phyloP scores from a whole-genome alignment of 2,329 filamentous ascomycete genomes.

The Cladophialophora yegresii region DNA sequence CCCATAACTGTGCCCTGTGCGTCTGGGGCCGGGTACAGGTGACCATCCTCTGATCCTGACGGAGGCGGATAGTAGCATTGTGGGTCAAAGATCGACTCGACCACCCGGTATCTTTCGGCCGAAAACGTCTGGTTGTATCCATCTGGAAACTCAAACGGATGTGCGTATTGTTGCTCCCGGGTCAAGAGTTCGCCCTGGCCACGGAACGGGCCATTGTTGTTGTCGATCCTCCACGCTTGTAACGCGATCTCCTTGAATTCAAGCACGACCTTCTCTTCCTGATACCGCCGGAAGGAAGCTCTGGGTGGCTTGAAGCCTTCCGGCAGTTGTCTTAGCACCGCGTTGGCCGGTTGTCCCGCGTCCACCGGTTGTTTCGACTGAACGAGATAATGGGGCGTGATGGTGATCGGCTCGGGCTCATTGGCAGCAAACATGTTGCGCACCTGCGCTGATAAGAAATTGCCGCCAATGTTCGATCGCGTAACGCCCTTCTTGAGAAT shows the following conservation, averaged over 20 bases:
- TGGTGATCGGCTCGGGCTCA: constrained; percentile 66
- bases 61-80: constrained; percentile 64
- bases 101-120: constrained; percentile 79
- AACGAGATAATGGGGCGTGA: constrained; percentile 84
- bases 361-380: constrained; percentile 87
- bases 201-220: constrained; percentile 40
- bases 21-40: constrained; percentile 54
- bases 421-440: constrained; percentile 73
- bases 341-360: constrained; percentile 76
- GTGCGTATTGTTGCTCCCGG: constrained; percentile 72
- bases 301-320: constrained; percentile 59
- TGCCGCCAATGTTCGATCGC: constrained; percentile 79
- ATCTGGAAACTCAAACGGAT: constrained; percentile 94
- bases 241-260: constrained; percentile 98
- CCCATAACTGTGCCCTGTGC: constrained; percentile 80
- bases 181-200: constrained; percentile 52
- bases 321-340: constrained; percentile 69
- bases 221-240: constrained; percentile 70
- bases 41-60: constrained; percentile 42
- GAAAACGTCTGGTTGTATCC: constrained; percentile 96
- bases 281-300: constrained; percentile 74
- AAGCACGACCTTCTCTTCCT: constrained; percentile 89
- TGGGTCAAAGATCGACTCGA: constrained; percentile 90
- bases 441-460: constrained; percentile 88
- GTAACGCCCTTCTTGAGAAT: constrained; percentile 87